phyloP scores from a whole-genome alignment of 106 monocot species.

The Narthecium ossifragum region DNA sequence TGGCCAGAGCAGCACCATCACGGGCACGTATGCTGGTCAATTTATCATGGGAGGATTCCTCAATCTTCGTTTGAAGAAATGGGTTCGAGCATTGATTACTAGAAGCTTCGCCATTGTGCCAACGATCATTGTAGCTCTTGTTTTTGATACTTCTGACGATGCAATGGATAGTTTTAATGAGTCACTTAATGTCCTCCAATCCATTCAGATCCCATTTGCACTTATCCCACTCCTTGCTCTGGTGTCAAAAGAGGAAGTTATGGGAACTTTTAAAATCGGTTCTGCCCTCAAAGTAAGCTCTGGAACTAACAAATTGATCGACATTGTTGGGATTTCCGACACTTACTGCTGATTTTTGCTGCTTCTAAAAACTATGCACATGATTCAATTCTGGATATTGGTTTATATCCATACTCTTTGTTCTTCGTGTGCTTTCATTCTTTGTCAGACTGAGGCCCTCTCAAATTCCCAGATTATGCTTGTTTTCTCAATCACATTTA shows the following conservation, averaged over 20 bases:
- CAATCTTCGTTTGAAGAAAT: slow-evolving; percentile 77
- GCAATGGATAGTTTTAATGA: slow-evolving; percentile 70
- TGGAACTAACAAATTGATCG: not conserved
- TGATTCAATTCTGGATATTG: not conserved
- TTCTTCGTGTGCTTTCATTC: slow-evolving; percentile 23
- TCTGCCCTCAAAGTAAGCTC: slow-evolving; percentile 40
- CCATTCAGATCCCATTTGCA: slow-evolving; percentile 82
- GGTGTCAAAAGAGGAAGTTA: slow-evolving; percentile 72
- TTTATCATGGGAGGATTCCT: slow-evolving; percentile 94
- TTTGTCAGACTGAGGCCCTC: not conserved
- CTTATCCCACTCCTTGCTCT: slow-evolving; percentile 73
- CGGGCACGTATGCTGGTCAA: slow-evolving; percentile 86
- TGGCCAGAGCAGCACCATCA: slow-evolving; percentile 88
- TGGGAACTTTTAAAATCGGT: slow-evolving; percentile 69
- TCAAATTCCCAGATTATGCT: no score
- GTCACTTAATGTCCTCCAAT: slow-evolving; percentile 78
- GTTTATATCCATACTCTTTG: not conserved
- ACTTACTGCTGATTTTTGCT: no score
- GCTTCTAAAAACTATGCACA: no score
- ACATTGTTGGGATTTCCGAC: not conserved
- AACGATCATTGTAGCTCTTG: slow-evolving; percentile 66
- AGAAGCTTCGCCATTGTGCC: slow-evolving; percentile 81
- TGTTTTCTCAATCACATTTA: not conserved
- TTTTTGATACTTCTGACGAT: slow-evolving; percentile 61
- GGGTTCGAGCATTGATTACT: slow-evolving; percentile 68